A percentile compares a stretch with the other conserved stretches of the same genome.
Conservation (phyloP, 371 early-diverging fungal genomes). For the Cokeromyces recurvatus region DNA sequence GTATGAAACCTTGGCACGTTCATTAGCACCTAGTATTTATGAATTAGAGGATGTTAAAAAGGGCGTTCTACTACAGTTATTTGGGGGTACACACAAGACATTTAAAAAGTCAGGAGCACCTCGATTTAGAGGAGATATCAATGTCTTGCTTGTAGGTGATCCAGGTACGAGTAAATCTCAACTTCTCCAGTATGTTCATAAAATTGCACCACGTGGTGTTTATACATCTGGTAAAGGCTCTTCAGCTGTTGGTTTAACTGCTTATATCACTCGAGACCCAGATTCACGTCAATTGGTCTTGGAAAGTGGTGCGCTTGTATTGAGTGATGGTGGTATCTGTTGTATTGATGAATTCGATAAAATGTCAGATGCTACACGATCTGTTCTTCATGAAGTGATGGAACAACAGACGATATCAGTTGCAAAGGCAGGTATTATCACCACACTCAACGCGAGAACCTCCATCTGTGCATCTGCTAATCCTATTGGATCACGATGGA, state of each 20-base stretch:
- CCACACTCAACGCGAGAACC: conserved; percentile 98
- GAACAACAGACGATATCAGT: conserved; percentile 99
- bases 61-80: conserved; percentile 94
- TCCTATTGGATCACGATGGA: conserved; percentile 95
- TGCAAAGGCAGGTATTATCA: conserved; percentile 99
- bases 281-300: conserved; percentile 96
- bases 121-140: conserved; percentile 91
- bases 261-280: conserved; percentile 97
- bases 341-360: conserved; percentile 99
- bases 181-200: conserved; percentile 92
- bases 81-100: conserved; percentile 94
- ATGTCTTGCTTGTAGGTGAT: conserved; percentile 98
- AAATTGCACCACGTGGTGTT: conserved; percentile 96
- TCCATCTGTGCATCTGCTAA: conserved; percentile 98
- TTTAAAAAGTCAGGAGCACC: conserved; percentile 72
- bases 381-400: conserved; percentile 99
- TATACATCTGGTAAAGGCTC: conserved; percentile 99
- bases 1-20: conserved; percentile 78
- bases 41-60: conserved; percentile 98
- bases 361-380: conserved; percentile 96
- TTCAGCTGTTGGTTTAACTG: conserved; percentile 99
- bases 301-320: conserved; percentile 98
- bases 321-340: conserved; percentile 98
- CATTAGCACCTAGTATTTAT: conserved; percentile 96
- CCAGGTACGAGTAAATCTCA: conserved; percentile 99